A percentile compares a stretch with the other conserved stretches of the same genome.
Conservation (phyloP, 371 early-diverging fungal genomes). For the Circinella minor region DNA sequence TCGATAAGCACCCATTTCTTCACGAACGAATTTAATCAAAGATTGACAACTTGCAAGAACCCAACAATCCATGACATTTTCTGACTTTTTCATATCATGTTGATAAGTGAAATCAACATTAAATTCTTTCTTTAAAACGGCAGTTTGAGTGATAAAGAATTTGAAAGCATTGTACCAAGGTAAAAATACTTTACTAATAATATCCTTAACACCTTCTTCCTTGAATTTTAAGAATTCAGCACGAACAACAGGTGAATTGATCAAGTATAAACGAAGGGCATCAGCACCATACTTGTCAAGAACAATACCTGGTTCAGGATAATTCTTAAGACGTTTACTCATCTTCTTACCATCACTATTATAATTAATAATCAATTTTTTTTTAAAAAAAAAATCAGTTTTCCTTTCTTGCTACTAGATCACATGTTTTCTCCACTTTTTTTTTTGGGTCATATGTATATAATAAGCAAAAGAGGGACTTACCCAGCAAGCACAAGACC, state of each 20-base stretch:
- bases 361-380: neutral
- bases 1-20: constrained; percentile 96
- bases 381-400: neutral
- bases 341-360: constrained; percentile 99
- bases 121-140: constrained; percentile 88
- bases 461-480: constrained; percentile 22
- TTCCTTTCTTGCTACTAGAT: neutral
- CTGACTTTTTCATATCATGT: constrained; percentile 67
- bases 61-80: constrained; percentile 98
- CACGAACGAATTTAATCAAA: constrained; percentile 87
- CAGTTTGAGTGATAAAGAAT: constrained; percentile 95
- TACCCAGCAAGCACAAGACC: constrained; percentile 97
- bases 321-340: constrained; percentile 99
- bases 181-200: constrained; percentile 94
- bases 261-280: constrained; percentile 96
- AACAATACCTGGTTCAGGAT: constrained; percentile 95
- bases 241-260: constrained; percentile 99
- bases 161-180: constrained; percentile 99
- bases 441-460: no score
- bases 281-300: constrained; percentile 98
- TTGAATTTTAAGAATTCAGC: constrained; percentile 98
- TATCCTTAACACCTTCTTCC: constrained; percentile 98
- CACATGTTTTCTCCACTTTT: no score
- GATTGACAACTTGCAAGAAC: constrained; percentile 94
- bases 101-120: constrained; percentile 81